These are phyloP conservation scores for Aspergillus nanangensis DNA, from an alignment of 495 filamentous ascomycete genomes.

Conservation along the genomic window DNA sequence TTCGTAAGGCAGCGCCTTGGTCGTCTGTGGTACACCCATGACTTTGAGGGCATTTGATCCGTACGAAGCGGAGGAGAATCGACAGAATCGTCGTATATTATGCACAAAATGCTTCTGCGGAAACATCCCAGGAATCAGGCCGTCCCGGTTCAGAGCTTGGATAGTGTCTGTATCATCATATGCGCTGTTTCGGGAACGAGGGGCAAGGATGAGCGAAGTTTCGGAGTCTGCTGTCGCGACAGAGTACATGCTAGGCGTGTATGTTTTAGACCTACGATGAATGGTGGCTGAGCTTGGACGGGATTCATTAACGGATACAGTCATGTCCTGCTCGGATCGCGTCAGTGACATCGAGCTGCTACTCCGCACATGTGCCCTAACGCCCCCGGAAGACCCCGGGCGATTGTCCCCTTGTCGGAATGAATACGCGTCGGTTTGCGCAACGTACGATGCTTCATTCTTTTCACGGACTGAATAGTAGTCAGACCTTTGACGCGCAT, in stretches of 20 bases:
- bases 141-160: conserved; percentile 50
- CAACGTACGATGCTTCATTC: conserved; percentile 52
- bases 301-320: conserved; percentile 24
- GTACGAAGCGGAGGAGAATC: conserved; percentile 74
- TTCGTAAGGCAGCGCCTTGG: conserved; percentile 32
- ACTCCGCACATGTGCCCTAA: conserved; percentile 42
- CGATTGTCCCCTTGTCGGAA: conserved; percentile 42
- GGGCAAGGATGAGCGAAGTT: conserved; percentile 58
- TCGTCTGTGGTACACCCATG: conserved; percentile 57
- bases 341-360: conserved; percentile 45
- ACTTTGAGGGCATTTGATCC: conserved; percentile 66
- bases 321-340: conserved; percentile 42
- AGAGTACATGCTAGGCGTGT: conserved; percentile 65
- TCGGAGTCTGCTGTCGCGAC: conserved; percentile 60
- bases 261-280: conserved; percentile 30
- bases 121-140: conserved; percentile 59
- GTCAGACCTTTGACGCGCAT: conserved; percentile 24
- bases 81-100: conserved; percentile 71
- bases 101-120: conserved; percentile 61
- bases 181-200: conserved; percentile 45
- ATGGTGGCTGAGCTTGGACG: conserved; percentile 27
- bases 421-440: conserved; percentile 58
- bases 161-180: conserved; percentile 55
- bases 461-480: conserved; percentile 50
- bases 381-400: conserved; percentile 43